A percentile compares a stretch with the other conserved stretches of the same genome.
These are phyloP conservation scores for Cutaneotrichosporon sp. DNA, from an alignment of 1,284 basidiomycete genomes.

Conservation along the genomic window DNA sequence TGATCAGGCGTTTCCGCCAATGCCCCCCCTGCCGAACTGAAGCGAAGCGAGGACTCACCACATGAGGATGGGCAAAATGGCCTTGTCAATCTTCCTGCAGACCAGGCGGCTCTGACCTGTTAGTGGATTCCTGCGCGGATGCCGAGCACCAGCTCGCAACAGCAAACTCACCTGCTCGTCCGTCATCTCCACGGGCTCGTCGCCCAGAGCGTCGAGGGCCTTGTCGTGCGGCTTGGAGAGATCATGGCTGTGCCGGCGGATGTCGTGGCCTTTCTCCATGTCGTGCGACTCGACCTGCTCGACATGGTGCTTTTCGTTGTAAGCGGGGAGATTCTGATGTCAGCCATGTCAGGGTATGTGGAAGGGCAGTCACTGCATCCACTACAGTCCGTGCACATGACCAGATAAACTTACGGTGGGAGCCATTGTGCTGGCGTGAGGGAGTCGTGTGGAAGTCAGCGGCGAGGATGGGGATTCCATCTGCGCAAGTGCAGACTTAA, in stretches of 20 bases:
- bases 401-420: no score
- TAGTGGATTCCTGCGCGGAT: background rate
- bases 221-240: conserved; percentile 15
- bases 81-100: conserved; percentile 32
- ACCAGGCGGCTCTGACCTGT: conserved; percentile 13
- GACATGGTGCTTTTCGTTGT: background rate
- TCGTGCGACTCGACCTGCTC: conserved; percentile 6
- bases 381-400: no score
- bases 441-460: no score
- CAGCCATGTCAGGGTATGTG: no score
- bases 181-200: conserved; percentile 25
- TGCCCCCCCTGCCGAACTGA: no score
- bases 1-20: no score
- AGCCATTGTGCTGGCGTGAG: no score
- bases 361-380: no score
- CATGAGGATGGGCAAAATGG: conserved; percentile 32
- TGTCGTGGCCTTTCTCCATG: background rate
- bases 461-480: no score
- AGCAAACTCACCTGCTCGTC: conserved; percentile 32
- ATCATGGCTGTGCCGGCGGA: background rate
- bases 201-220: conserved; percentile 26
- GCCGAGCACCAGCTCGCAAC: background rate
- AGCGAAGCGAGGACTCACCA: no score
- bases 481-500: no score
- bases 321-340: background rate